These are phyloP conservation scores for Tetrapisispora pingtungensis DNA, from an alignment of 805 yeast genomes.

Conservation along the genomic window DNA sequence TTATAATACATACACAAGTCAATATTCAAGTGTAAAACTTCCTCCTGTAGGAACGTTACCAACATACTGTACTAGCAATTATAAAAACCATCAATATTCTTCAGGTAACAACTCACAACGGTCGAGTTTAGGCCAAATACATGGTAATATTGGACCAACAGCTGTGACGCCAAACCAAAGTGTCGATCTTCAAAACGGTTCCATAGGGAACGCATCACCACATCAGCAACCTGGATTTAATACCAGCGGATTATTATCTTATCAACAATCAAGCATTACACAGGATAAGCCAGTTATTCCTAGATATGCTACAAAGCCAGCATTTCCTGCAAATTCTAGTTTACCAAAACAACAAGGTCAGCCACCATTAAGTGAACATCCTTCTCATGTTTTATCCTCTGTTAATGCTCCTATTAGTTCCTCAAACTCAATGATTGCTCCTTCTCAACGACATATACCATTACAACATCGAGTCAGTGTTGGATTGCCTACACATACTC, in stretches of 20 bases:
- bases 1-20: not conserved
- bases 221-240: not conserved
- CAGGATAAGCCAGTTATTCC: constrained; percentile 1
- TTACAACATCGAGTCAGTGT: not conserved
- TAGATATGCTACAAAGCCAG: not conserved
- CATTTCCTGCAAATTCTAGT: not conserved
- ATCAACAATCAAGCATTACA: not conserved
- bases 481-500: not conserved
- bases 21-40: constrained; percentile 1
- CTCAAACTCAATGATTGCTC: not conserved
- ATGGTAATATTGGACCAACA: not conserved
- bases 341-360: not conserved
- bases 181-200: not conserved
- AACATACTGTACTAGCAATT: not conserved
- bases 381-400: not conserved
- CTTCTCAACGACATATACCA: not conserved
- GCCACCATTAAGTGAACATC: not conserved
- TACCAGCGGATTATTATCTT: not conserved
- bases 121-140: not conserved
- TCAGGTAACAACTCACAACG: not conserved
- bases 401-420: not conserved
- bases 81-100: not conserved
- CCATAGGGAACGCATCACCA: not conserved
- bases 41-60: constrained; percentile 26
- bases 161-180: not conserved